Conservation (phyloP, 2,329 filamentous ascomycete genomes). For the Paracamarosporium sp. region DNA sequence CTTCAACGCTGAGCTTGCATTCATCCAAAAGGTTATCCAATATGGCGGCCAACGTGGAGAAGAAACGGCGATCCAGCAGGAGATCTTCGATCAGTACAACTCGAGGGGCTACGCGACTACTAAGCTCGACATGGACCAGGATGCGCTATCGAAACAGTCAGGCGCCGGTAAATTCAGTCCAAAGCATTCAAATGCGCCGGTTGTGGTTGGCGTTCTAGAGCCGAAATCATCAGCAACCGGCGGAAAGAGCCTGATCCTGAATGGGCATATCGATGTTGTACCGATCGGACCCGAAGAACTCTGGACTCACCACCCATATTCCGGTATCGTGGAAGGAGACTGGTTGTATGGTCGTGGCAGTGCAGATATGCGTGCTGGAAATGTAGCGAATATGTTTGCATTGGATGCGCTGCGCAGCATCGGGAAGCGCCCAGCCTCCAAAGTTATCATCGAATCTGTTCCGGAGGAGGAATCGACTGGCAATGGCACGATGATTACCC, state of each 20-base stretch:
- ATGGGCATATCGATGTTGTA: conserved; percentile 28
- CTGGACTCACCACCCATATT: conserved; percentile 26
- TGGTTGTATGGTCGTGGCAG: conserved; percentile 27
- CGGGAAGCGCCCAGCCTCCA: conserved; percentile 25
- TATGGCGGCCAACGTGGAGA: conserved; percentile 27
- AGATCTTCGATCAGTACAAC: conserved; percentile 18
- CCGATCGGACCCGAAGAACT: conserved; percentile 24
- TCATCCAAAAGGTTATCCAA: conserved; percentile 24
- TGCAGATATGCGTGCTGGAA: conserved; percentile 25
- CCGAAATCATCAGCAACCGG: conserved; percentile 4
- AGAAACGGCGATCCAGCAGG: conserved; percentile 21
- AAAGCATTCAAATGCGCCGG: conserved; percentile 21
- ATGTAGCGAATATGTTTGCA: conserved; percentile 24
- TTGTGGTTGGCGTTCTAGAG: conserved; percentile 16
- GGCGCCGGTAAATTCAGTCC: conserved; percentile 17
- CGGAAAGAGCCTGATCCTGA: conserved; percentile 26
- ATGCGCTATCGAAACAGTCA: conserved; percentile 19
- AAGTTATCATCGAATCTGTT: conserved; percentile 26
- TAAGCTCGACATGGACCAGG: conserved; percentile 19
- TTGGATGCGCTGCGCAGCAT: conserved; percentile 26
- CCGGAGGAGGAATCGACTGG: conserved; percentile 28
- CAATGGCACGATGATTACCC: conserved; percentile 25
- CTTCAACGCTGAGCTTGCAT: conserved; percentile 22
- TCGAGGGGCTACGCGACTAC: conserved; percentile 18
- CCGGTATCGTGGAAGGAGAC: conserved; percentile 24